These are phyloP conservation scores for Ogataea sp. DNA, from an alignment of 805 yeast species.

Conservation along the genomic window DNA sequence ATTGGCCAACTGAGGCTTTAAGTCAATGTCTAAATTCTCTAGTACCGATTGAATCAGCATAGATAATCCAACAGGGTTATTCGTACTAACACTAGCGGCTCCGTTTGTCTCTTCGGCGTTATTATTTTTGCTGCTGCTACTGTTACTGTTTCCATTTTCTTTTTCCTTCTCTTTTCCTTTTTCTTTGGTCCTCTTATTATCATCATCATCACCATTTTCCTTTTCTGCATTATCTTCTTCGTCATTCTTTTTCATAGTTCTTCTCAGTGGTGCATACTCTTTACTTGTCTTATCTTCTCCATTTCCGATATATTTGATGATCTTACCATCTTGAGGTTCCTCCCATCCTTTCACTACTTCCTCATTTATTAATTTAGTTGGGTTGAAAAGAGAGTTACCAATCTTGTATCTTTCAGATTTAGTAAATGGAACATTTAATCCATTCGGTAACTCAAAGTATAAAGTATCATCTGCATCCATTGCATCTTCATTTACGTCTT, in stretches of 20 bases:
- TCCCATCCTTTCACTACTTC: constrained; percentile 25
- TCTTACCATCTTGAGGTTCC: constrained; percentile 44
- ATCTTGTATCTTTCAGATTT: constrained; percentile 48
- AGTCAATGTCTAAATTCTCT: constrained; percentile 65
- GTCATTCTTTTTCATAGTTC: constrained; percentile 35
- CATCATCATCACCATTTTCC: constrained; percentile 23
- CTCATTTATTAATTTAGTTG: constrained; percentile 31
- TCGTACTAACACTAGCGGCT: background rate
- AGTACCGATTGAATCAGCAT: constrained; percentile 50
- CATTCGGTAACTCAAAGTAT: constrained; percentile 69
- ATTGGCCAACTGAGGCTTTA: constrained; percentile 80
- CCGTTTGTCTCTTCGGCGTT: constrained; percentile 3
- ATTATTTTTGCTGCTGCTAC: constrained; percentile 2
- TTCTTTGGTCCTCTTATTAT: constrained; percentile 8
- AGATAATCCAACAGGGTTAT: constrained; percentile 34
- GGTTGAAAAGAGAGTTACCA: constrained; percentile 70
- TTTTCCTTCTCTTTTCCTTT: background rate
- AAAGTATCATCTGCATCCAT: constrained; percentile 27
- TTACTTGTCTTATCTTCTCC: constrained; percentile 30
- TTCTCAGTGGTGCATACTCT: constrained; percentile 68
- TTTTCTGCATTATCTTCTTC: constrained; percentile 9
- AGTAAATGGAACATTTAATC: constrained; percentile 54
- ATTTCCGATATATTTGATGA: constrained; percentile 23
- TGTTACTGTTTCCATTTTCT: constrained; percentile 5
- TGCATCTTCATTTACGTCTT: constrained; percentile 12